A percentile compares a stretch with the other conserved stretches of the same genome.
phyloP scores from a whole-genome alignment of 2,329 filamentous ascomycete species.

The Colletotrichum lupini region DNA sequence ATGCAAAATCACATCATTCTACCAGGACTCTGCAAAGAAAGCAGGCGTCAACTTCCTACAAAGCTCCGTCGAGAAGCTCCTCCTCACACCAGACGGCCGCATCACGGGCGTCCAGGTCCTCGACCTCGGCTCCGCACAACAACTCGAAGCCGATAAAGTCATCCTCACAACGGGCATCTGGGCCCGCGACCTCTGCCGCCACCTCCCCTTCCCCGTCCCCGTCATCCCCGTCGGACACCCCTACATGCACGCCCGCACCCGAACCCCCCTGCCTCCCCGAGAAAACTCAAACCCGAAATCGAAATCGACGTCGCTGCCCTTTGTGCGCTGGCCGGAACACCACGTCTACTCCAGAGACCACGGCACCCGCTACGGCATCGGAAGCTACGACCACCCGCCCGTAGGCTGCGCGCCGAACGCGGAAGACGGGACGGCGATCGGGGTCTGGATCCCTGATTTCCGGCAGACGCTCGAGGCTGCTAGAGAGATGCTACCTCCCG shows the following conservation, averaged over 20 bases:
- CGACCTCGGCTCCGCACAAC: background rate
- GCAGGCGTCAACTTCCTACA: background rate
- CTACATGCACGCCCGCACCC: conserved; percentile 2
- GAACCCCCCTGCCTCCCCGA: background rate
- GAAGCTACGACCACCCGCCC: conserved; percentile 18
- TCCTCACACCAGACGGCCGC: background rate
- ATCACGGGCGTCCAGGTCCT: background rate
- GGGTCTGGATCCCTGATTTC: conserved; percentile 13
- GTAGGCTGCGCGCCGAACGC: background rate
- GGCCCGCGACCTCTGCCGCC: background rate
- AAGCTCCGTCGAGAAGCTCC: background rate
- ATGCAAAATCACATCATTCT: conserved; percentile 12
- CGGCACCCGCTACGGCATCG: conserved; percentile 10
- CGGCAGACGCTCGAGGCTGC: background rate
- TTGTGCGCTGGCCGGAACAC: conserved; percentile 26
- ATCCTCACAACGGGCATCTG: conserved; percentile 20
- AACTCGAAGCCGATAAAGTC: conserved; percentile 4
- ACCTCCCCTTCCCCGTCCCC: conserved; percentile 11
- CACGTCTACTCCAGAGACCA: conserved; percentile 23
- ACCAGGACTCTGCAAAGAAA: conserved; percentile 4
- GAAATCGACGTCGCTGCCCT: background rate
- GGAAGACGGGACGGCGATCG: conserved; percentile 7
- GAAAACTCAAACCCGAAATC: background rate
- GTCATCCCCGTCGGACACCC: conserved; percentile 22
- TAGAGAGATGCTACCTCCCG: background rate